These are phyloP conservation scores for Alternaria brassicae DNA, from an alignment of 2,329 filamentous ascomycete species.

Conservation along the genomic window DNA sequence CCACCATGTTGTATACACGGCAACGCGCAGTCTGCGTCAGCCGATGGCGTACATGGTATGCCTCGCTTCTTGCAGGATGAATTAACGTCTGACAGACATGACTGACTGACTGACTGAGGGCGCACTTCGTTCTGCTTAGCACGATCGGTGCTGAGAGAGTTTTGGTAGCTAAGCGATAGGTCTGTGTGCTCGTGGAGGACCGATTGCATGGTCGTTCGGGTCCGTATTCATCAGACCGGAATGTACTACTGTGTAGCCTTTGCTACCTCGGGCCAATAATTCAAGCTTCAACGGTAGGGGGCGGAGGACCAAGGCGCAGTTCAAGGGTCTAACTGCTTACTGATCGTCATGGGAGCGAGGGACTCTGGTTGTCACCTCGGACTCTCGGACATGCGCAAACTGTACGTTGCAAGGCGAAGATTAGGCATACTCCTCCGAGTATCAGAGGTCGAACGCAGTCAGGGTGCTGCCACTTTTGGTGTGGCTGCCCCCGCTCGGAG, in stretches of 20 bases:
- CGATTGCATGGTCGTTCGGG: constrained; percentile 1
- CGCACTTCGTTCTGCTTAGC: background rate
- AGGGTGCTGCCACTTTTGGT: constrained; percentile 8
- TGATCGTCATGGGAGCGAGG: background rate
- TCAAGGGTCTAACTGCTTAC: constrained; percentile 7
- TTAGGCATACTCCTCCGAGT: constrained; percentile 15
- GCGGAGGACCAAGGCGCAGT: constrained; percentile 4
- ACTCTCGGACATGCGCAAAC: background rate
- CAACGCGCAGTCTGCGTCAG: constrained; percentile 16
- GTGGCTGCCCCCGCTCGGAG: constrained; percentile 16
- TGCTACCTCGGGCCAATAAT: constrained; percentile 9
- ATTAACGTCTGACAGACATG: constrained; percentile 9
- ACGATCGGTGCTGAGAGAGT: background rate
- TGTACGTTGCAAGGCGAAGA: background rate
- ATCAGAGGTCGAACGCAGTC: constrained; percentile 7
- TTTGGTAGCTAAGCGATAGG: constrained; percentile 2
- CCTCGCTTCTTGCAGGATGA: constrained; percentile 11
- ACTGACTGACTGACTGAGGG: background rate
- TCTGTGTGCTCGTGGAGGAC: constrained; percentile 1
- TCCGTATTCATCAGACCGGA: constrained; percentile 8
- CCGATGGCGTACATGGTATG: constrained; percentile 7
- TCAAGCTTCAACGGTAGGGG: constrained; percentile 4
- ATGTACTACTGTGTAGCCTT: background rate
- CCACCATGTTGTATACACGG: constrained; percentile 21
- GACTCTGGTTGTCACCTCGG: background rate